Evolutionary conservation across 768 basidiomycete genomes (phyloP).

Genomic region (Collybiopsis confluens): DNA sequence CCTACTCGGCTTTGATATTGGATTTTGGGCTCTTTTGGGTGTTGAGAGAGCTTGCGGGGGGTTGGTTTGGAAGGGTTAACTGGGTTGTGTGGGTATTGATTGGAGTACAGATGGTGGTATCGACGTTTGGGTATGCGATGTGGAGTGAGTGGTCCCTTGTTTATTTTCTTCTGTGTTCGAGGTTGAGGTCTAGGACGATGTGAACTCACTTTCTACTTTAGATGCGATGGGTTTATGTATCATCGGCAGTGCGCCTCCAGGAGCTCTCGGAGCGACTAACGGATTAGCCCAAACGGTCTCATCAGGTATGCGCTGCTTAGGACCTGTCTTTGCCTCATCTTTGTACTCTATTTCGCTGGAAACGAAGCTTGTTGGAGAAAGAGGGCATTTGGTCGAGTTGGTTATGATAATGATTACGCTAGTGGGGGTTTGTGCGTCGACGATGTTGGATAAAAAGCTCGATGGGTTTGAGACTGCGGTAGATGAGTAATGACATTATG

Average conservation of each 20-base stretch:
- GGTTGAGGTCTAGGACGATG: neutral
- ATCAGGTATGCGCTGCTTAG: slow-evolving; percentile 44
- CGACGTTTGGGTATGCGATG: slow-evolving; percentile 23
- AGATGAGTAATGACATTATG: too few relatives aligned
- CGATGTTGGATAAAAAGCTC: too few relatives aligned
- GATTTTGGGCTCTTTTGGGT: slow-evolving; percentile 14
- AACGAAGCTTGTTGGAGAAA: slow-evolving; percentile 33
- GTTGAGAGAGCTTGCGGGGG: slow-evolving; percentile 20
- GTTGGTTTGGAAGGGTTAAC: slow-evolving; percentile 30
- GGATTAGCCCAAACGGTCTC: slow-evolving; percentile 52
- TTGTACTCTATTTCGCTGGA: slow-evolving; percentile 51
- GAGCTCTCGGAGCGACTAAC: slow-evolving; percentile 46
- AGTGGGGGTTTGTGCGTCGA: neutral
- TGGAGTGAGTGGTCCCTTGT: slow-evolving; percentile 27
- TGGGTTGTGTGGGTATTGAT: slow-evolving; percentile 25
- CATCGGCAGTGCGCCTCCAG: slow-evolving; percentile 38
- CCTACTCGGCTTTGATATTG: slow-evolving; percentile 22
- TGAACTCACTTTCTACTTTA: slow-evolving; percentile 20
- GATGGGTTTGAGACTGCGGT: too few relatives aligned
- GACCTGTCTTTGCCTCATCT: slow-evolving; percentile 51
- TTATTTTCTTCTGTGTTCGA: neutral
- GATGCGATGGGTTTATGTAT: slow-evolving; percentile 43
- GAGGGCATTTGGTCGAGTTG: slow-evolving; percentile 39
- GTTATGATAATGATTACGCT: slow-evolving; percentile 11
- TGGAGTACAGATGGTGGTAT: slow-evolving; percentile 25